Conservation (phyloP, 192 early-diverging fungal species). For the Podila epicladia region DNA sequence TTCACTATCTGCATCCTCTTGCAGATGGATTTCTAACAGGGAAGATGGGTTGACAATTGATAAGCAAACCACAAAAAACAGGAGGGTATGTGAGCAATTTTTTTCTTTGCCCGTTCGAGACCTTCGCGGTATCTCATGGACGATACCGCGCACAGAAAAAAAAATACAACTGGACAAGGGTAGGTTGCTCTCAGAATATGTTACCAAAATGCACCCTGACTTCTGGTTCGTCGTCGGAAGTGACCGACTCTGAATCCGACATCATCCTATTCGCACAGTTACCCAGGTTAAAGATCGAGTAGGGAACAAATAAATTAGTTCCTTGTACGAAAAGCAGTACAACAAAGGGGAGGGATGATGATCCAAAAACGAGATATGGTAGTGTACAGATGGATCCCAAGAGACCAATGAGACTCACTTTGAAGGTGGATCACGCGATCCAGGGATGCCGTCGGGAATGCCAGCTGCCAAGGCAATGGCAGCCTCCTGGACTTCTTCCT, state of each 20-base stretch:
- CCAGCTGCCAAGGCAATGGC: conserved; percentile 35
- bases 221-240: conserved; percentile 33
- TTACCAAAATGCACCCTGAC: conserved; percentile 39
- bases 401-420: background rate
- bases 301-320: no score
- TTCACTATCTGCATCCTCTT: conserved; percentile 29
- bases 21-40: conserved; percentile 33
- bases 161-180: background rate
- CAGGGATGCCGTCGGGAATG: conserved; percentile 39
- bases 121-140: no score
- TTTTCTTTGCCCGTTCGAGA: no score
- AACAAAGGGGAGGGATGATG: no score
- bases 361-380: no score
- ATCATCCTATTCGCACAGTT: background rate
- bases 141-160: background rate
- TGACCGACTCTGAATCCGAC: conserved; percentile 26
- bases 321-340: background rate
- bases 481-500: conserved; percentile 26
- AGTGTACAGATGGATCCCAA: no score
- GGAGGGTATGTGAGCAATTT: background rate
- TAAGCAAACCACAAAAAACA: background rate
- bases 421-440: background rate
- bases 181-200: background rate
- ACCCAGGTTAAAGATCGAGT: background rate
- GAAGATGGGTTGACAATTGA: background rate